Percentiles rank a stretch among this genome's conserved stretches.
These are phyloP conservation scores for Platanthera zijinensis DNA, from an alignment of 106 monocot species.

Conservation along the genomic window DNA sequence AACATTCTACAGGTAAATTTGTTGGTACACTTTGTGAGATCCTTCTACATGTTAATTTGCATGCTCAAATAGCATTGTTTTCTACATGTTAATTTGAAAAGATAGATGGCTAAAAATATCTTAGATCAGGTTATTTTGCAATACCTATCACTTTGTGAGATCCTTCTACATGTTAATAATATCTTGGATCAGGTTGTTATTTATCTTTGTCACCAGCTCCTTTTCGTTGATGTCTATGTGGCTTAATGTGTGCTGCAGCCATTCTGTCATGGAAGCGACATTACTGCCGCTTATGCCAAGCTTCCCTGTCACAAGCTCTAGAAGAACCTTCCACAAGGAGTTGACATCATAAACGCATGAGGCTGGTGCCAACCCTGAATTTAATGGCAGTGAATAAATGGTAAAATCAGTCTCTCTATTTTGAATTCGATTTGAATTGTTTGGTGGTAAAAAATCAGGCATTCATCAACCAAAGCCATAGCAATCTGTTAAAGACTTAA, in stretches of 20 bases:
- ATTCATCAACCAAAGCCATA: too few relatives aligned
- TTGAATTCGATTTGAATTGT: neutral
- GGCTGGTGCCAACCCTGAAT: constrained; percentile 42
- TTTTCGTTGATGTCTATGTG: constrained; percentile 60
- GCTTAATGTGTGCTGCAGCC: constrained; percentile 39
- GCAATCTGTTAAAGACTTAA: too few relatives aligned
- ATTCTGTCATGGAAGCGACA: constrained; percentile 30
- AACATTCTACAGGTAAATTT: constrained; percentile 68
- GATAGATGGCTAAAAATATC: too few relatives aligned
- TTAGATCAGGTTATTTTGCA: too few relatives aligned
- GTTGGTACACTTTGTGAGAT: neutral
- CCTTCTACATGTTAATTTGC: neutral
- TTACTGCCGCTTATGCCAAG: constrained; percentile 49
- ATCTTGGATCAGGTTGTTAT: too few relatives aligned
- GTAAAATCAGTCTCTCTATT: neutral
- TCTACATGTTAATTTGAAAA: too few relatives aligned
- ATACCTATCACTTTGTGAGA: too few relatives aligned
- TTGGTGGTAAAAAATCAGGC: too few relatives aligned
- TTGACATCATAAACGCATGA: constrained; percentile 67
- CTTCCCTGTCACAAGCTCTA: constrained; percentile 74
- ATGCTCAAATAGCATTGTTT: neutral
- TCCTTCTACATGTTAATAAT: too few relatives aligned
- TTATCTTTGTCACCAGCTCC: constrained; percentile 49
- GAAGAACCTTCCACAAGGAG: constrained; percentile 74
- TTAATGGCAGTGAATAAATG: neutral